A percentile compares a stretch with the other conserved stretches of the same genome.
phyloP scores from a whole-genome alignment of 768 basidiomycete genomes.

The Hortiboletus campestris region DNA sequence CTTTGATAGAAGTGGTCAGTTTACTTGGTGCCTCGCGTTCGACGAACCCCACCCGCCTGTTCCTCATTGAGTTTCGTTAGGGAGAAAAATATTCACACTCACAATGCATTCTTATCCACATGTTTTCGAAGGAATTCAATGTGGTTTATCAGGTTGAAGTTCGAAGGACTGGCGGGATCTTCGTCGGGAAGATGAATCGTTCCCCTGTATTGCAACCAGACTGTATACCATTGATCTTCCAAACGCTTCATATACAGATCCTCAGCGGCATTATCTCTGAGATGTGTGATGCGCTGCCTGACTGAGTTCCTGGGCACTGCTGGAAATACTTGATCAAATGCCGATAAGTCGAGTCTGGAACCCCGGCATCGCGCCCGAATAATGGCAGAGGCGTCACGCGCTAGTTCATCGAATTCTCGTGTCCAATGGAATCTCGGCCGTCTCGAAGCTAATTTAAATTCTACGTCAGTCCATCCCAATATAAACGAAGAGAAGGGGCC shows the following conservation, averaged over 20 bases:
- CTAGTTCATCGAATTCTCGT: conserved; percentile 83
- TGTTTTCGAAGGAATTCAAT: conserved; percentile 76
- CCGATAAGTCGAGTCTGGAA: conserved; percentile 65
- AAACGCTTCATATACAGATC: conserved; percentile 76
- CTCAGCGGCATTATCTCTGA: conserved; percentile 61
- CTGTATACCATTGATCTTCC: conserved; percentile 76
- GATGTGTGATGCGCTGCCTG: conserved; percentile 60
- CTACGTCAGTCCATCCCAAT: conserved; percentile 4
- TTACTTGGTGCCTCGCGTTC: conserved; percentile 38
- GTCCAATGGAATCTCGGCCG: conserved; percentile 82
- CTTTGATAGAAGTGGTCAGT: conserved; percentile 46
- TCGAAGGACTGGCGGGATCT: conserved; percentile 59
- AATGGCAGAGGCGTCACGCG: conserved; percentile 80
- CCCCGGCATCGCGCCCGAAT: conserved; percentile 74
- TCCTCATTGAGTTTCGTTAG: conserved; percentile 12
- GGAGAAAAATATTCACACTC: conserved; percentile 33
- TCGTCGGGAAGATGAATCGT: conserved; percentile 68
- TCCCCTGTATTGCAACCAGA: conserved; percentile 74
- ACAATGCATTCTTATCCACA: conserved; percentile 87
- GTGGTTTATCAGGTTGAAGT: conserved; percentile 82
- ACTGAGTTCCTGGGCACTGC: conserved; percentile 71
- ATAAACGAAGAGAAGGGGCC: background rate
- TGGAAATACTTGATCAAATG: conserved; percentile 78
- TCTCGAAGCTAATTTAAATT: conserved; percentile 27
- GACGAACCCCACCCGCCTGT: conserved; percentile 63